phyloP scores from a whole-genome alignment of 768 basidiomycete genomes.

The Lentinula guzmanii region DNA sequence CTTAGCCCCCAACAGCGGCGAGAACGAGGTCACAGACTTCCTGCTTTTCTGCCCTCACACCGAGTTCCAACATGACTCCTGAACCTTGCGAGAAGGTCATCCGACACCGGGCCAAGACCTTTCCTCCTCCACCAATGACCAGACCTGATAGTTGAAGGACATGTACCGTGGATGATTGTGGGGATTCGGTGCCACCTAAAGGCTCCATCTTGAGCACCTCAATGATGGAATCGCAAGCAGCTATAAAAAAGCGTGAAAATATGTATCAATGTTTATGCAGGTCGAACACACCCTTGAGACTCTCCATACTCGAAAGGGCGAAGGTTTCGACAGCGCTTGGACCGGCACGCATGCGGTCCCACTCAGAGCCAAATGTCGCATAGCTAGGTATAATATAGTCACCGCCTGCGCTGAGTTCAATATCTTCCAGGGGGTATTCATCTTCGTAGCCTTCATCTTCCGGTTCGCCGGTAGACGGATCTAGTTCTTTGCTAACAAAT shows the following conservation, averaged over 20 bases:
- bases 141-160: constrained; percentile 91
- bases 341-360: constrained; percentile 83
- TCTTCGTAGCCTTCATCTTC: constrained; percentile 99
- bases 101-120: constrained; percentile 87
- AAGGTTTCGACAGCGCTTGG: constrained; percentile 89
- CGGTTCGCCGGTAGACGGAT: constrained; percentile 90
- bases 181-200: constrained; percentile 83
- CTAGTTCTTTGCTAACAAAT: constrained; percentile 95
- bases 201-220: constrained; percentile 98
- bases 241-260: constrained; percentile 35
- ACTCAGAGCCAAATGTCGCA: constrained; percentile 86
- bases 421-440: constrained; percentile 95
- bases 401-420: constrained; percentile 85
- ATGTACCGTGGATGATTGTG: constrained; percentile 81
- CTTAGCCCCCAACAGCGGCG: constrained; percentile 75
- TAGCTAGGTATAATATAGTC: constrained; percentile 98
- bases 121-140: constrained; percentile 90
- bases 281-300: constrained; percentile 73
- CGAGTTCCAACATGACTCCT: constrained; percentile 90
- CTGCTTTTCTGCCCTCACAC: constrained; percentile 87
- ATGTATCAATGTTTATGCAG: background rate
- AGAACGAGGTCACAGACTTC: constrained; percentile 84
- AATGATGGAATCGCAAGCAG: constrained; percentile 93
- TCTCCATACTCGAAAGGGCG: constrained; percentile 85
- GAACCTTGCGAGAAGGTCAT: constrained; percentile 91